Base-by-base conservation (phyloP, 306 rosid genomes). In the Trichosanthes truncata region DNA sequence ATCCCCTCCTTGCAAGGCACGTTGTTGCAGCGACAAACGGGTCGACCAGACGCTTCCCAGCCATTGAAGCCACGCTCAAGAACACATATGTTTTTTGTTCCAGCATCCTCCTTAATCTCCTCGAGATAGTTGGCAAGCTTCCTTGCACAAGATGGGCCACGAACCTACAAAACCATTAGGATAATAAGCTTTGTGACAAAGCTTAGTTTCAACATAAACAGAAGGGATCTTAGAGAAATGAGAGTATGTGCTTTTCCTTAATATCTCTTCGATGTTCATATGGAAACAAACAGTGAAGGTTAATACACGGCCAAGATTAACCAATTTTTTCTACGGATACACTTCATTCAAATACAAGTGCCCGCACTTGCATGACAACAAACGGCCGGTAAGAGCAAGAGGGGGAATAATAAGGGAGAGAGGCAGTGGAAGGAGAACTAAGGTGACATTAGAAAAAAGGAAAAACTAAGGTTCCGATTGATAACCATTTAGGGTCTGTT, bases 41-140 rank as follows among this genome's bases (percentile, higher is more conserved):
- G 98, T 77, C 89, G 84, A 21, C 95, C 97, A 73, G 97, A 89
- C 80, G 95, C 86, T 79, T 91, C 93, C 98, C 98, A 94, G 69
- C 97, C 97, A 55, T 92, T 94, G 90, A 88, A 94, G 88, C 98
- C 98, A 17, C 93, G 91, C 77, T 94, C 98, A 79, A 92, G 90
- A 79, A 94, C 88, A 93, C 89, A 78, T 35, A 94, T 85, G 84
- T 89, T 88, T 82, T 91, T 92, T 85, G 91, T 87, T 75, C 97
- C 97, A 4, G 82, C 66, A 59, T 91, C 97, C 65, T 92, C 95
- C 84, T 92, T 46, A 56, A 66, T 81, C 82, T 87, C 90, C 84
- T 83, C 87, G 2, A 94, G 94, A 82, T 87, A 87, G 79, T 87
- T 92, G 77, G 83, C 91, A 11, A 92, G 76, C 87, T 69, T 92